Conservation (phyloP, 2,329 filamentous ascomycete genomes). For the Lachnellula occidentalis region DNA sequence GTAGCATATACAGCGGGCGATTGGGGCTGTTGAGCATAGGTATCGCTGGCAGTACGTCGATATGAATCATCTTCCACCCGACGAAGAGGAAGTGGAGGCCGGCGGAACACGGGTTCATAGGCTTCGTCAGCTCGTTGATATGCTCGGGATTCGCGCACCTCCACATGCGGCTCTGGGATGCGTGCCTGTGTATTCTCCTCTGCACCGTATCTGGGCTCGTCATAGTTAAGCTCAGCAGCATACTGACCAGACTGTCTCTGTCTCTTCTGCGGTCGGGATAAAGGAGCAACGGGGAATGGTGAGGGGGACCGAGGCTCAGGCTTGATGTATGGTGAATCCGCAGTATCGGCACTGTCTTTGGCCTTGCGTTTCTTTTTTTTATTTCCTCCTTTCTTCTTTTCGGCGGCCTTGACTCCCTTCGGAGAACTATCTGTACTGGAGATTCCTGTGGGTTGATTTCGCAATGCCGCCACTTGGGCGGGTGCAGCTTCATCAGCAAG, state of each 20-base stretch:
- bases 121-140: constrained; percentile 23
- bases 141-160: constrained; percentile 13
- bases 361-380: constrained; percentile 48
- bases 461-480: constrained; percentile 53
- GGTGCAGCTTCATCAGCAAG: constrained; percentile 31
- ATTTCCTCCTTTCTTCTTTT: constrained; percentile 44
- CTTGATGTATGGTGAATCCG: constrained; percentile 53
- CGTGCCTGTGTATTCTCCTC: constrained; percentile 15
- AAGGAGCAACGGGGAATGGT: constrained; percentile 48
- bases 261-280: constrained; percentile 51
- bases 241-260: constrained; percentile 44
- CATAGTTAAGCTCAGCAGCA: constrained; percentile 37
- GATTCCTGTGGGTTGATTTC: constrained; percentile 39
- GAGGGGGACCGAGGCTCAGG: constrained; percentile 60
- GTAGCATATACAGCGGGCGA: constrained; percentile 25
- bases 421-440: constrained; percentile 59
- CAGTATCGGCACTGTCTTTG: constrained; percentile 37
- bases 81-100: constrained; percentile 22
- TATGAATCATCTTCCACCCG: constrained; percentile 26
- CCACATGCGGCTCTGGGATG: constrained; percentile 15
- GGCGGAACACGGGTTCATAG: constrained; percentile 21
- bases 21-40: constrained; percentile 21
- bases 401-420: constrained; percentile 43
- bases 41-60: constrained; percentile 17
- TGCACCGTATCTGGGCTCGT: constrained; percentile 43